A percentile compares a stretch with the other conserved stretches of the same genome.
phyloP scores from a whole-genome alignment of 768 basidiomycete species.

The Podaxis sp. region DNA sequence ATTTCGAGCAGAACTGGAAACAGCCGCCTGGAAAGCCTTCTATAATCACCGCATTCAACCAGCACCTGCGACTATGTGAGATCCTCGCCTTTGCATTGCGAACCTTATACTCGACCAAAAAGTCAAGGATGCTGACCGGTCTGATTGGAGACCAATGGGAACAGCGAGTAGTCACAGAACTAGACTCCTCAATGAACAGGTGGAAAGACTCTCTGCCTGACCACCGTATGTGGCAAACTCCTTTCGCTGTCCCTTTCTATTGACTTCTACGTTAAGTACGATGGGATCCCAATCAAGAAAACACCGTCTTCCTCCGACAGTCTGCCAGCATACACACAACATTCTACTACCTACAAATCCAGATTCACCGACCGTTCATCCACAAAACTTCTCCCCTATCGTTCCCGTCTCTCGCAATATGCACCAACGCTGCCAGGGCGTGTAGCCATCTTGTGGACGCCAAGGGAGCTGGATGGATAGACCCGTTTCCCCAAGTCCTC shows the following conservation, averaged over 20 bases:
- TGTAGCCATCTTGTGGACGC: slow-evolving; percentile 68
- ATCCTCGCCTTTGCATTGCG: slow-evolving; percentile 62
- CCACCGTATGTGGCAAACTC: slow-evolving; percentile 39
- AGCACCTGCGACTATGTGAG: slow-evolving; percentile 54
- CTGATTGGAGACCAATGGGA: slow-evolving; percentile 57
- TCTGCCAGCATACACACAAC: slow-evolving; percentile 46
- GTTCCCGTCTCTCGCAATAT: slow-evolving; percentile 64
- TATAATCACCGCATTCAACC: slow-evolving; percentile 50
- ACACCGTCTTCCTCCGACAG: slow-evolving; percentile 45
- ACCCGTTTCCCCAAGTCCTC: slow-evolving; percentile 29
- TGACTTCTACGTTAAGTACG: slow-evolving; percentile 26
- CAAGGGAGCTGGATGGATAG: slow-evolving; percentile 35
- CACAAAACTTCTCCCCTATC: slow-evolving; percentile 38
- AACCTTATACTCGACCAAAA: slow-evolving; percentile 51
- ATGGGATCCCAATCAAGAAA: slow-evolving; percentile 37
- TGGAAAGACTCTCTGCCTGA: slow-evolving; percentile 64
- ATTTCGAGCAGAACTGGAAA: slow-evolving; percentile 49
- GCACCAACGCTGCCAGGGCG: slow-evolving; percentile 71
- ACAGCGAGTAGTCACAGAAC: slow-evolving; percentile 53
- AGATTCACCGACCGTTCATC: slow-evolving; percentile 72
- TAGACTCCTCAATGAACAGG: slow-evolving; percentile 60
- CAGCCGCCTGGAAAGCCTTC: slow-evolving; percentile 66
- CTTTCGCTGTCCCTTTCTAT: neutral
- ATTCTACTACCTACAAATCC: slow-evolving; percentile 58
- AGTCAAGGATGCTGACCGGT: slow-evolving; percentile 38